A percentile compares a stretch with the other conserved stretches of the same genome.
These are phyloP conservation scores for Friedmanniomyces simplex DNA, from an alignment of 495 filamentous ascomycete genomes.

Conservation along the genomic window DNA sequence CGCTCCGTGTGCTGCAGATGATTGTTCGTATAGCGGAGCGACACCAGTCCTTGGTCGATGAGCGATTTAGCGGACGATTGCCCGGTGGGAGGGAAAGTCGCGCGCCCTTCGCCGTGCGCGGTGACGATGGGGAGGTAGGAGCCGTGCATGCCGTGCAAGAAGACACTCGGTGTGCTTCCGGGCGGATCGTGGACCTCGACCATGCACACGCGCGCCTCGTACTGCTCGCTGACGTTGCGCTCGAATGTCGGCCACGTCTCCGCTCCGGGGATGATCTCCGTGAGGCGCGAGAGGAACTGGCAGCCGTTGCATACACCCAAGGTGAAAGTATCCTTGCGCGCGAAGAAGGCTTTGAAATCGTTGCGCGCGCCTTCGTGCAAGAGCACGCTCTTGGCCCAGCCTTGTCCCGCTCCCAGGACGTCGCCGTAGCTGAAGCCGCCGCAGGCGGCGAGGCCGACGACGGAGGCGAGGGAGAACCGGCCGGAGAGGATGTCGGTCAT, in stretches of 20 bases:
- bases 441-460: conserved; percentile 82
- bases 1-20: conserved; percentile 57
- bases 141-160: conserved; percentile 84
- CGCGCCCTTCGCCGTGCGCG: conserved; percentile 87
- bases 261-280: conserved; percentile 76
- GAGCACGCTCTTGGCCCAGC: conserved; percentile 93
- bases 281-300: conserved; percentile 81
- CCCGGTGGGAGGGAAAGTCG: conserved; percentile 49
- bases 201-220: conserved; percentile 85
- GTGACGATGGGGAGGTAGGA: conserved; percentile 76
- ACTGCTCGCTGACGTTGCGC: conserved; percentile 77
- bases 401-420: conserved; percentile 85
- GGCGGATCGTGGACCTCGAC: conserved; percentile 62
- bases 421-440: conserved; percentile 98
- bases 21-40: conserved; percentile 79
- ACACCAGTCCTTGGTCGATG: conserved; percentile 50
- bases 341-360: conserved; percentile 79
- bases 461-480: conserved; percentile 63
- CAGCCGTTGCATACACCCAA: conserved; percentile 97
- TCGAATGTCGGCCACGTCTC: conserved; percentile 80
- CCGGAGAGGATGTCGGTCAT: conserved; percentile 88
- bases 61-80: conserved; percentile 41
- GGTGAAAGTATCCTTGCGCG: conserved; percentile 78
- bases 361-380: conserved; percentile 64
- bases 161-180: conserved; percentile 53